phyloP scores from a whole-genome alignment of 352 stramenopile species.

The Aphanomyces euteiches region DNA sequence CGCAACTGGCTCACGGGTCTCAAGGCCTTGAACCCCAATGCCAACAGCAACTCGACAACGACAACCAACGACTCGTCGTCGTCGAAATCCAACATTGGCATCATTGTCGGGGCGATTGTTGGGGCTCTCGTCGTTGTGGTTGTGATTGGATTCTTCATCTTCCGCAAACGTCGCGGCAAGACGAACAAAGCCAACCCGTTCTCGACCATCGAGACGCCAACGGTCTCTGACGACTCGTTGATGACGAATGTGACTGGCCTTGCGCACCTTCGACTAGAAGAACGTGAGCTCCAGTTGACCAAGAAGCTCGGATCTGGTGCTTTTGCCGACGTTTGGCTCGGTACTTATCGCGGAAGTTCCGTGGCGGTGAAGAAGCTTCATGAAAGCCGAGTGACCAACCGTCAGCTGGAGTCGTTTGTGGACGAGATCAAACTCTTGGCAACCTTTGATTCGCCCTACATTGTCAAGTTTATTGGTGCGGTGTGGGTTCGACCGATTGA shows the following conservation, averaged over 20 bases:
- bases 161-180: background rate
- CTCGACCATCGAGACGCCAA: background rate
- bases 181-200: background rate
- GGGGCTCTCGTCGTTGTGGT: background rate
- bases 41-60: too few relatives aligned
- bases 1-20: background rate
- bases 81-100: background rate
- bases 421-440: conserved; percentile 45
- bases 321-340: conserved; percentile 5
- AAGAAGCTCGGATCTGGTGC: conserved; percentile 12
- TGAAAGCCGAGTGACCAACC: conserved; percentile 32
- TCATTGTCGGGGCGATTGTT: background rate
- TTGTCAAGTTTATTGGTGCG: background rate
- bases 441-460: background rate
- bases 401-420: conserved; percentile 48
- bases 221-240: background rate
- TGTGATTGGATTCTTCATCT: background rate
- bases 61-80: too few relatives aligned
- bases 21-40: background rate
- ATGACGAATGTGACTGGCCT: background rate
- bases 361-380: background rate
- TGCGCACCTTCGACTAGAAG: background rate
- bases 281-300: conserved; percentile 4
- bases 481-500: background rate
- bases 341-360: background rate